Base-by-base conservation (phyloP, 140 eudicot genomes). In the Oenanthe javanica region DNA sequence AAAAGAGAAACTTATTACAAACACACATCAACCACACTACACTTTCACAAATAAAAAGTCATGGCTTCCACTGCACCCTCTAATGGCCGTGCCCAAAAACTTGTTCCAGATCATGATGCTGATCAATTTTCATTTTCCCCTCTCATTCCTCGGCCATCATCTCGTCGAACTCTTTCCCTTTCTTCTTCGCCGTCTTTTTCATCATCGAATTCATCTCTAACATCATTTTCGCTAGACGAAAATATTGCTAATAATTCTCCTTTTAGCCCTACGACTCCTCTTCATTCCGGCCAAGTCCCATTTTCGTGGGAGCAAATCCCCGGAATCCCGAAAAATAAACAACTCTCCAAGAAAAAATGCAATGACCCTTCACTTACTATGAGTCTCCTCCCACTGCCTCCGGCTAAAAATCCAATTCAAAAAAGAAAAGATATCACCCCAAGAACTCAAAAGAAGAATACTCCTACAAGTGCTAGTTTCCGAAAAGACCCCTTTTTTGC, bases 271-370 rank as follows among this genome's bases (percentile, higher is more conserved):
- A 46, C 82, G 54, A 81, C 89, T 14, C 77, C 86, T 64, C 84
- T 89, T 0, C 45, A 51, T 81, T 83, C 88, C 14, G 90, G 94
- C 7, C 63, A 25, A 1, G 84, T 89, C 76, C 97, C 97, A 9
- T 93, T 93, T 75, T 87, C 96, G 0, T 93, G 97, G 97, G 97
- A 93, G 61, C 75, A 89, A 81, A 78, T 87, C 16, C 97, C 97
- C 40, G 97, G 97, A 71, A 93, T 90, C 43, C 89, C 97, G 9
- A 90, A 89, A 12, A 82, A 21, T 6, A 46, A 82, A 82, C 81
- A 82, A 77, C 1, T 4, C 51, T 67, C 84, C 77, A 61, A 61
- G 36, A 61, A 61, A 61, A 61, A 61, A 23, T 61, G 70, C 38
- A 79, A 43, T 8, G 82, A 89, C 21, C 83, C 81, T 21, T 81